Conservation (phyloP, 2,329 filamentous ascomycete genomes). For the Corynespora cassiicola region DNA sequence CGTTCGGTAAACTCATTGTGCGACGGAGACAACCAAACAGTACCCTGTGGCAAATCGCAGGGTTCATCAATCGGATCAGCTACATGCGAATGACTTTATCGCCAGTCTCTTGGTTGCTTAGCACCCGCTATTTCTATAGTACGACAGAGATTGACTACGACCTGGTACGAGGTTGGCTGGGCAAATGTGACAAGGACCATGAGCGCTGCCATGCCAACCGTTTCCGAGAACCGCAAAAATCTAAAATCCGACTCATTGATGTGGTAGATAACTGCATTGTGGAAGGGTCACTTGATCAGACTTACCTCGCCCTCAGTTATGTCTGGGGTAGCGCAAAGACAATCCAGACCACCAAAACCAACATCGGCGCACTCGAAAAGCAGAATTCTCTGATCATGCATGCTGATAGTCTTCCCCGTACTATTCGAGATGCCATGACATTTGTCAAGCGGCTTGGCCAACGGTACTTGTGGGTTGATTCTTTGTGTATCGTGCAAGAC, state of each 20-base stretch:
- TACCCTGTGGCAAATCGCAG: too few relatives aligned
- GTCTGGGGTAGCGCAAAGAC: neutral
- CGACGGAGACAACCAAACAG: too few relatives aligned
- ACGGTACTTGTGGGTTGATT: constrained; percentile 3
- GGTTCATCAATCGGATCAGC: too few relatives aligned
- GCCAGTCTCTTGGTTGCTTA: too few relatives aligned
- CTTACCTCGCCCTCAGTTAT: constrained; percentile 2
- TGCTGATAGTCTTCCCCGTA: neutral
- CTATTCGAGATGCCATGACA: constrained; percentile 1
- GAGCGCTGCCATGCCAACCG: too few relatives aligned
- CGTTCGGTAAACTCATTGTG: too few relatives aligned
- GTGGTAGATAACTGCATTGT: constrained; percentile 1
- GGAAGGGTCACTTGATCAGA: neutral
- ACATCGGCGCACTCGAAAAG: neutral
- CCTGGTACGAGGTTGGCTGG: too few relatives aligned
- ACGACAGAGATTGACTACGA: too few relatives aligned
- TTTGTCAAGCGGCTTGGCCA: neutral
- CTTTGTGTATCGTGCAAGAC: constrained; percentile 4
- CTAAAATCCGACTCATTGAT: constrained; percentile 1
- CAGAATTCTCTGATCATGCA: neutral
- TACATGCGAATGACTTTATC: too few relatives aligned
- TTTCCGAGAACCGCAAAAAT: too few relatives aligned
- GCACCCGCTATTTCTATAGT: too few relatives aligned
- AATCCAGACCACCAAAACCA: neutral
- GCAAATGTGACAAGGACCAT: too few relatives aligned